Percentiles rank a stretch among this genome's conserved stretches.
These are phyloP conservation scores for Samsoniella hepiali DNA, from an alignment of 2,329 filamentous ascomycete genomes.

Conservation along the genomic window DNA sequence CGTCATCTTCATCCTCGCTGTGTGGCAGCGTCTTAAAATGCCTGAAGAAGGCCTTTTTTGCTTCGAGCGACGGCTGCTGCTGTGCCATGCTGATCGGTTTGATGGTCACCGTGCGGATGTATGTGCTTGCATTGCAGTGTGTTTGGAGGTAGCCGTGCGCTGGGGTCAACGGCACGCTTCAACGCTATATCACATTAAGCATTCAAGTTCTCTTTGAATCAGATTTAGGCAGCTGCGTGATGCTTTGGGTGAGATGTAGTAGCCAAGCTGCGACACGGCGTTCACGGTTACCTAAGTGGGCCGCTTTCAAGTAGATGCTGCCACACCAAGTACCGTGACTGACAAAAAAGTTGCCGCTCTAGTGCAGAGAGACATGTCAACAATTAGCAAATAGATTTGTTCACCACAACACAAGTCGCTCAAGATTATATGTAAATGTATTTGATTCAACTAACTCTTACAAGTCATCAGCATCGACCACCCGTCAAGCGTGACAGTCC, in stretches of 20 bases:
- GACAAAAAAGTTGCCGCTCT: too few species aligned
- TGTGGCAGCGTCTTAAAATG: conserved; percentile 35
- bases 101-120: not conserved
- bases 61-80: conserved; percentile 28
- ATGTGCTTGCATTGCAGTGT: not conserved
- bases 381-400: too few species aligned
- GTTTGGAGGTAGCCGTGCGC: not conserved
- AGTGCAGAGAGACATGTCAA: too few species aligned
- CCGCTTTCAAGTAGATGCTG: too few species aligned
- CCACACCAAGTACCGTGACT: too few species aligned
- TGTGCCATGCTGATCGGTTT: conserved; percentile 23
- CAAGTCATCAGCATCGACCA: not conserved
- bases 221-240: too few species aligned
- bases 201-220: too few species aligned
- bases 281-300: too few species aligned
- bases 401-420: not conserved
- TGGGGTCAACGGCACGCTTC: not conserved
- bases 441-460: not conserved
- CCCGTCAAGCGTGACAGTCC: not conserved
- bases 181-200: not conserved
- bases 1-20: conserved; percentile 28
- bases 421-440: not conserved
- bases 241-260: too few species aligned
- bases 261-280: too few species aligned
- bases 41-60: conserved; percentile 48